Conservation (phyloP, 805 yeast genomes). For the Lachancea lanzarotensis region DNA sequence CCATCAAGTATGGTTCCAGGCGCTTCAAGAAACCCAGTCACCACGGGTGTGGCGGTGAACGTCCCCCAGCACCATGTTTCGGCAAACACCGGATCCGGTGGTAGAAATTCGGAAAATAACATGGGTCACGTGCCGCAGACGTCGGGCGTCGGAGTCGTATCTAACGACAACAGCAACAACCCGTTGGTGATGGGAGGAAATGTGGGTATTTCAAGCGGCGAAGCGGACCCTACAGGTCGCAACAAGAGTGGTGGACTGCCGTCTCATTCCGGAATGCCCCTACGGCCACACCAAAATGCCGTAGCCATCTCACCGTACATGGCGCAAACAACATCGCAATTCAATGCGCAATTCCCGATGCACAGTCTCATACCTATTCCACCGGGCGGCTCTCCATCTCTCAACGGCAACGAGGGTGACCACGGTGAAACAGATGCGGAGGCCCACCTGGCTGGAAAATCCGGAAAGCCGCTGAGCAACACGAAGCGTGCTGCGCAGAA, state of each 20-base stretch:
- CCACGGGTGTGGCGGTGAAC: background rate
- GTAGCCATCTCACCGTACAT: background rate
- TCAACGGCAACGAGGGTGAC: slow-evolving; percentile 12
- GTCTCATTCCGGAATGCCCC: background rate
- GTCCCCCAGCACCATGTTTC: background rate
- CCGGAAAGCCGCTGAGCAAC: slow-evolving; percentile 30
- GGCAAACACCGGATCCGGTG: too few relatives aligned
- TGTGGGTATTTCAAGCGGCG: too few relatives aligned
- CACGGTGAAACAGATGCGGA: slow-evolving; percentile 10
- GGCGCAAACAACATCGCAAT: slow-evolving; percentile 1
- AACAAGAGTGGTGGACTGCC: background rate
- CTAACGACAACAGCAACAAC: too few relatives aligned
- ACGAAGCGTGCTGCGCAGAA: slow-evolving; percentile 90
- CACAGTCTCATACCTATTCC: background rate
- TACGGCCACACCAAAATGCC: background rate
- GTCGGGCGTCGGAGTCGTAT: too few relatives aligned
- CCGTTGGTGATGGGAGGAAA: too few relatives aligned
- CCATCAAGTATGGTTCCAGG: background rate
- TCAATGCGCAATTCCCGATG: slow-evolving; percentile 1
- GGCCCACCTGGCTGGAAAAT: slow-evolving; percentile 23
- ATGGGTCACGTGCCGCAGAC: too few relatives aligned
- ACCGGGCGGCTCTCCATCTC: background rate
- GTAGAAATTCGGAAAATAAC: too few relatives aligned
- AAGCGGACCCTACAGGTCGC: too few relatives aligned
- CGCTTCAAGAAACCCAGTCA: background rate